Conservation (phyloP, 2,329 filamentous ascomycete genomes). For the Rhexocercosporidium sp. region DNA sequence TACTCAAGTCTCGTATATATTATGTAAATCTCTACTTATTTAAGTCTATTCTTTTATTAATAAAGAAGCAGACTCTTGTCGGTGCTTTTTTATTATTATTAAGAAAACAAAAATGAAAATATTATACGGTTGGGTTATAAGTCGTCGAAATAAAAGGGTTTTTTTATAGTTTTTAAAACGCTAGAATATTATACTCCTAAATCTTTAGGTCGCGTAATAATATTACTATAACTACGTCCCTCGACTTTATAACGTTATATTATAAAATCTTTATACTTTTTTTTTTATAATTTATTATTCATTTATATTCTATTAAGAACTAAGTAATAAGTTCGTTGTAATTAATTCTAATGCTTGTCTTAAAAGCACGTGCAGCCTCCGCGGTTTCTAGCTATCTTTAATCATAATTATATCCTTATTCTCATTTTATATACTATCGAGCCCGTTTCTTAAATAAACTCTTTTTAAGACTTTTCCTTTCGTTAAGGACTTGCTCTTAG, state of each 20-base stretch:
- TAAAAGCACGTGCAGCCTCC: no score
- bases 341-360: no score
- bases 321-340: no score
- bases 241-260: neutral
- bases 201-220: slow-evolving; percentile 34
- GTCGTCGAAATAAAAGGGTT: slow-evolving; percentile 35
- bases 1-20: neutral
- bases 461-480: neutral
- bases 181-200: slow-evolving; percentile 34
- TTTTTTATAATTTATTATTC: no score
- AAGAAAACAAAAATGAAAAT: slow-evolving; percentile 29
- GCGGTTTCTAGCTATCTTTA: no score
- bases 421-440: neutral
- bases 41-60: neutral
- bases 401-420: no score
- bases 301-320: no score
- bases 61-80: neutral
- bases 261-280: neutral
- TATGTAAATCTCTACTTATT: neutral
- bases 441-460: no score
- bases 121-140: slow-evolving; percentile 33
- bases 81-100: neutral
- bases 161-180: slow-evolving; percentile 35
- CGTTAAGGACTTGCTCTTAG: neutral
- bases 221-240: slow-evolving; percentile 30